These are phyloP conservation scores for Cerrena zonata DNA, from an alignment of 1,284 basidiomycete genomes.

Conservation along the genomic window DNA sequence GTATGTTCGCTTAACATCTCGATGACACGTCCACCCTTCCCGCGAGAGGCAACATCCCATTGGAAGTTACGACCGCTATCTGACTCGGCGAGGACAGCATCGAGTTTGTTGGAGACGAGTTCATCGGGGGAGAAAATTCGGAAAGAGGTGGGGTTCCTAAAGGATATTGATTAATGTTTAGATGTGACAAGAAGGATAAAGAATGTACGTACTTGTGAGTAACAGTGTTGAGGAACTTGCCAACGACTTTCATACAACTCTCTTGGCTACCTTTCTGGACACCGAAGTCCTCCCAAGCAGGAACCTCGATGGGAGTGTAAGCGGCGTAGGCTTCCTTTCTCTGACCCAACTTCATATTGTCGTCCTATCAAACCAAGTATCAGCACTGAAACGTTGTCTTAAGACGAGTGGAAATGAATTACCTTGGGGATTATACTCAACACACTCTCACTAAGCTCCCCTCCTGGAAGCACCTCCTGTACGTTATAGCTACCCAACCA, in stretches of 20 bases:
- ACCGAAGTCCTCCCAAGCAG: slow-evolving; percentile 58
- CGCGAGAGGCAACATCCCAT: slow-evolving; percentile 65
- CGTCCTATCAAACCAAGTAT: slow-evolving; percentile 14
- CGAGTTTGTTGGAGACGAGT: slow-evolving; percentile 84
- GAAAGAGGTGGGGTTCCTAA: slow-evolving; percentile 69
- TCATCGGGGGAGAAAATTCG: slow-evolving; percentile 91
- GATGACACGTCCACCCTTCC: slow-evolving; percentile 70
- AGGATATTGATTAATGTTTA: neutral
- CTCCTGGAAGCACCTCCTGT: slow-evolving; percentile 55
- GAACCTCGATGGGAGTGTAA: slow-evolving; percentile 56
- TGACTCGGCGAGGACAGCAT: slow-evolving; percentile 61
- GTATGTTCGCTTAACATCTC: slow-evolving; percentile 88
- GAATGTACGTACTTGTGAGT: slow-evolving; percentile 42
- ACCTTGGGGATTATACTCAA: slow-evolving; percentile 51
- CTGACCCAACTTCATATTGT: slow-evolving; percentile 58
- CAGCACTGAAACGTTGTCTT: neutral
- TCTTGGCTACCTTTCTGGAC: slow-evolving; percentile 52
- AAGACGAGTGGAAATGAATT: too few species aligned
- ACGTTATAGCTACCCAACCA: slow-evolving; percentile 72
- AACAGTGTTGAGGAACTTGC: slow-evolving; percentile 53
- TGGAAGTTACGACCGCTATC: slow-evolving; percentile 67
- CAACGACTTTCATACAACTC: slow-evolving; percentile 77
- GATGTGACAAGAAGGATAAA: neutral
- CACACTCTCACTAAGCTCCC: slow-evolving; percentile 47
- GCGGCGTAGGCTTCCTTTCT: slow-evolving; percentile 61